A percentile compares a stretch with the other conserved stretches of the same genome.
Conservation (phyloP, 176 grass and related monocot species). For the Oryza longistaminata region DNA sequence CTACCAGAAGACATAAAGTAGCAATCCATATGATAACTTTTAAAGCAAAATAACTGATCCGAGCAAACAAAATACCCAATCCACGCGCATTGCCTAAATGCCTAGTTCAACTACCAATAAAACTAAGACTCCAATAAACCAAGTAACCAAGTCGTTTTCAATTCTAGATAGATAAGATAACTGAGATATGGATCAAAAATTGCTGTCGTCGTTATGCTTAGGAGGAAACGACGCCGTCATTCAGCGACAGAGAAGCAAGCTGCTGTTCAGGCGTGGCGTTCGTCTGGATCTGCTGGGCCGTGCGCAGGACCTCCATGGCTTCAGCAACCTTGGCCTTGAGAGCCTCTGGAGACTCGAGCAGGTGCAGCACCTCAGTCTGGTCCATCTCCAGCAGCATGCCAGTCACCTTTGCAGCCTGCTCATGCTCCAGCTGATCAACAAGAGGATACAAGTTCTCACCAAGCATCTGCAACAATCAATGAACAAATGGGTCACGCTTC, state of each 20-base stretch:
- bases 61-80: conserved; percentile 15
- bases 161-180: conserved; percentile 19
- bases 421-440: conserved; percentile 84
- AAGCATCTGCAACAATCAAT: conserved; percentile 59
- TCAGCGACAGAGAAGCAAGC: conserved; percentile 65
- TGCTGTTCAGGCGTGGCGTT: conserved; percentile 57
- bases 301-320: conserved; percentile 81
- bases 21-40: neutral
- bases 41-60: conserved; percentile 13
- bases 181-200: conserved; percentile 39
- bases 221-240: conserved; percentile 56
- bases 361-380: conserved; percentile 85
- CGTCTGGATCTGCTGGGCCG: conserved; percentile 58
- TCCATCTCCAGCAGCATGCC: conserved; percentile 99
- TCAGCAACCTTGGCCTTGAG: conserved; percentile 87
- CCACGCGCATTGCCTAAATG: conserved; percentile 7
- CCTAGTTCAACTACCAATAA: conserved; percentile 32
- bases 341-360: conserved; percentile 84
- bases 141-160: conserved; percentile 45
- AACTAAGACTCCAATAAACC: conserved; percentile 34
- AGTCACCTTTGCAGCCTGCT: conserved; percentile 85
- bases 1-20: neutral
- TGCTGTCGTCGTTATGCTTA: conserved; percentile 18
- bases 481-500: neutral
- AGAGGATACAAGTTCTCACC: conserved; percentile 95